These are phyloP conservation scores for Fraxinus quadrangulata DNA, from an alignment of 257 asterid species.

Conservation along the genomic window DNA sequence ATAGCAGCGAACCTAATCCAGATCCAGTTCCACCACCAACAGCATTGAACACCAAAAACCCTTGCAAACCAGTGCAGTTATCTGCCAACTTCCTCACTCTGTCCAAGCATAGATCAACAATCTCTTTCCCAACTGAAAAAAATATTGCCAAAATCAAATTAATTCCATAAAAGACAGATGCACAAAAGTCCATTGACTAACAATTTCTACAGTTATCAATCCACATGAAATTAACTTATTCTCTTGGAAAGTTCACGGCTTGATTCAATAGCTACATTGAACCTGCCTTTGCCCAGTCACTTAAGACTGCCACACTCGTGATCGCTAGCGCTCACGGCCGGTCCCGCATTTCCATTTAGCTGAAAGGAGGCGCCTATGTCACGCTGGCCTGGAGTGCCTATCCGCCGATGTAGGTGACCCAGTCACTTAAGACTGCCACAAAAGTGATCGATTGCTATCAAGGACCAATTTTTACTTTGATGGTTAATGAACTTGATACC, in stretches of 20 bases:
- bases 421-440: not conserved
- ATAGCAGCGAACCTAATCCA: not conserved
- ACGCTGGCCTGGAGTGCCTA: too few species aligned
- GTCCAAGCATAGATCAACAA: not conserved
- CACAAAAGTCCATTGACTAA: not conserved
- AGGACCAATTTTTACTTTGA: not conserved
- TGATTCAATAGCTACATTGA: not conserved
- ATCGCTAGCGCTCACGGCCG: too few species aligned
- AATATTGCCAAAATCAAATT: too few species aligned
- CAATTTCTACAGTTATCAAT: not conserved
- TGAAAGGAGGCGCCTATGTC: too few species aligned
- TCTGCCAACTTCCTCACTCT: not conserved
- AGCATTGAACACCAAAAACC: constrained; percentile 9
- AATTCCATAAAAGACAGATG: constrained; percentile 15
- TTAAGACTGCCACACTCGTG: too few species aligned
- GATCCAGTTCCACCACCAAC: not conserved
- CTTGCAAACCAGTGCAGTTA: constrained; percentile 22
- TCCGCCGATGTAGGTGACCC: too few species aligned
- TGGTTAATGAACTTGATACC: not conserved
- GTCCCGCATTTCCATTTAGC: too few species aligned
- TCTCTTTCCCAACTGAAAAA: constrained; percentile 39
- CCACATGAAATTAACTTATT: not conserved
- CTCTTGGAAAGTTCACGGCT: not conserved
- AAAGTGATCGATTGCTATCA: not conserved
- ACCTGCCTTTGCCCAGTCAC: not conserved